A percentile compares a stretch with the other conserved stretches of the same genome.
Conservation (phyloP, 371 early-diverging fungal species). For the Lichtheimia ornata region DNA sequence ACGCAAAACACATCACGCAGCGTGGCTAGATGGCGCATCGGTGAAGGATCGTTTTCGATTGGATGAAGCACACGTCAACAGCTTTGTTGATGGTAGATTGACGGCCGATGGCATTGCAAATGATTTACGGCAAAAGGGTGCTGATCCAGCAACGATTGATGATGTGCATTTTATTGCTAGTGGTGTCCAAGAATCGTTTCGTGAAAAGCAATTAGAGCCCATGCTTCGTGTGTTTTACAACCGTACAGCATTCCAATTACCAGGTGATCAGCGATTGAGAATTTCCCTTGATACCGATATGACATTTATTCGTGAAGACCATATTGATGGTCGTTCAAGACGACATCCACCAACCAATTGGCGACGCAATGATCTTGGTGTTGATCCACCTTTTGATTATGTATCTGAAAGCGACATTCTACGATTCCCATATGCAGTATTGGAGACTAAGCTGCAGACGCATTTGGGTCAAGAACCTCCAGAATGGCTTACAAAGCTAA, state of each 20-base stretch:
- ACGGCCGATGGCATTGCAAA: constrained; percentile 84
- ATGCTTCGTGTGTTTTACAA: constrained; percentile 89
- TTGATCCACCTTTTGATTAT: constrained; percentile 84
- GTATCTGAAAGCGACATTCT: constrained; percentile 62
- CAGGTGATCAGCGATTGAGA: constrained; percentile 90
- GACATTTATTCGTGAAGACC: constrained; percentile 87
- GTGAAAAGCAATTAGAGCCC: constrained; percentile 74
- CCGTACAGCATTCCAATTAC: constrained; percentile 96
- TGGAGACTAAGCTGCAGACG: constrained; percentile 71
- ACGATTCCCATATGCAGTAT: constrained; percentile 35
- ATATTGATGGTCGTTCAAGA: constrained; percentile 39
- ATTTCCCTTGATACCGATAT: constrained; percentile 95
- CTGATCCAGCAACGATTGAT: constrained; percentile 65
- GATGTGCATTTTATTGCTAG: constrained; percentile 67
- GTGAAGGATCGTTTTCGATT: constrained; percentile 58
- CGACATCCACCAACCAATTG: constrained; percentile 79
- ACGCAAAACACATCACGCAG: constrained; percentile 86
- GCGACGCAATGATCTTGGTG: constrained; percentile 87
- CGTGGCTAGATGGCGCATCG: constrained; percentile 93
- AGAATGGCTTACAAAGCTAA: constrained; percentile 88
- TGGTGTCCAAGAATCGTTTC: constrained; percentile 73
- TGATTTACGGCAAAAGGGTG: constrained; percentile 68
- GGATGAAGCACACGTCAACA: constrained; percentile 38
- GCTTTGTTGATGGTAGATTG: constrained; percentile 70
- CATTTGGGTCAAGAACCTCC: constrained; percentile 86